Evolutionary conservation across 2,329 filamentous ascomycete genomes (phyloP).

Genomic region (Penicillium glabrum): DNA sequence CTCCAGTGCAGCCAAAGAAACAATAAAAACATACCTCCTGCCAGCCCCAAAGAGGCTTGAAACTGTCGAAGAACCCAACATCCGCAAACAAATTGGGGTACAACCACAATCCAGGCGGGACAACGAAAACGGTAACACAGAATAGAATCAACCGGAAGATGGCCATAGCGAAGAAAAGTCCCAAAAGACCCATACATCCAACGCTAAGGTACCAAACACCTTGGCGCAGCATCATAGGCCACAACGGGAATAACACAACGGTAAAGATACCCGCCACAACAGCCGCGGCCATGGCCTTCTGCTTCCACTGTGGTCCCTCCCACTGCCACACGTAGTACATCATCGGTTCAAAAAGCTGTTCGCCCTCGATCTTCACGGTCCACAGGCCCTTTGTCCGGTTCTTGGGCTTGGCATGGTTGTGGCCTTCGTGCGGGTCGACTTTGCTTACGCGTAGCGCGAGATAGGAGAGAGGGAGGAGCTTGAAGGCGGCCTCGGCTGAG

Average conservation of each 20-base stretch:
- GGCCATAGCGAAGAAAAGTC: slow-evolving; percentile 94
- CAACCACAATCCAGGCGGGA: slow-evolving; percentile 89
- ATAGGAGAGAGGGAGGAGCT: slow-evolving; percentile 89
- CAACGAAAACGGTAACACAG: slow-evolving; percentile 82
- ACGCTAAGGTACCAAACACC: slow-evolving; percentile 98
- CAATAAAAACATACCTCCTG: slow-evolving; percentile 69
- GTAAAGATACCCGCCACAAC: slow-evolving; percentile 82
- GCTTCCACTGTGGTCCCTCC: slow-evolving; percentile 90
- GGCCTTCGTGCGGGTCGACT: slow-evolving; percentile 72
- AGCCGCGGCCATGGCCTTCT: slow-evolving; percentile 84
- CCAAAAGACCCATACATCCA: slow-evolving; percentile 85
- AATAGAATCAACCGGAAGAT: slow-evolving; percentile 96
- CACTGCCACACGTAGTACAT: slow-evolving; percentile 97
- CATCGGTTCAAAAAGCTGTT: slow-evolving; percentile 69
- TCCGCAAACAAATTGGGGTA: slow-evolving; percentile 98
- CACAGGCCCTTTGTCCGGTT: slow-evolving; percentile 95
- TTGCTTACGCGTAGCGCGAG: slow-evolving; percentile 89
- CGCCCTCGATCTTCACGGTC: slow-evolving; percentile 93
- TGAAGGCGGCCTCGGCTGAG: slow-evolving; percentile 90
- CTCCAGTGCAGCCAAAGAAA: background rate
- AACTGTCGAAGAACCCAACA: slow-evolving; percentile 96
- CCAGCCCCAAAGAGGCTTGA: slow-evolving; percentile 96
- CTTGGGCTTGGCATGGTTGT: slow-evolving; percentile 64
- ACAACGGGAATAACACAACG: slow-evolving; percentile 91
- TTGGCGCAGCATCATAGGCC: slow-evolving; percentile 85